Percentiles rank a stretch among this genome's conserved stretches.
Conservation (phyloP, 2,329 filamentous ascomycete species). For the Colletotrichum tofieldiae region DNA sequence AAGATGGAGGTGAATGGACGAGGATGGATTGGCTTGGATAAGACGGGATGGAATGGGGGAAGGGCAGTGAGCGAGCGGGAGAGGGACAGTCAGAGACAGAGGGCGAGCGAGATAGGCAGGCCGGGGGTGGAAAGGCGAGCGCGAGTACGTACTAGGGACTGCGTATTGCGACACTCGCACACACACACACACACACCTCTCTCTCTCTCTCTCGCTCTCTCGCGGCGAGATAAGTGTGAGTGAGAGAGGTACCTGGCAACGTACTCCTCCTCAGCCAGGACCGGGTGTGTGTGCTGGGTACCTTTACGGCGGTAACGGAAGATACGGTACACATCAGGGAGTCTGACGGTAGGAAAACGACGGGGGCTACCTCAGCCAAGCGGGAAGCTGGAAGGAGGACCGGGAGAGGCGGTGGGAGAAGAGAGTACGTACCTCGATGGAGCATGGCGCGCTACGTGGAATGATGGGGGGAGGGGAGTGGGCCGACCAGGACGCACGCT, state of each 20-base stretch:
- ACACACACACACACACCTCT: no score
- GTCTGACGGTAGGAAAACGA: slow-evolving; percentile 7
- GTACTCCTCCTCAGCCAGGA: not conserved
- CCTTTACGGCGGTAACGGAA: not conserved
- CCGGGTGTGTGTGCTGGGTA: slow-evolving; percentile 7
- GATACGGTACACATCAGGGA: not conserved
- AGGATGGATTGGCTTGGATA: slow-evolving; percentile 41
- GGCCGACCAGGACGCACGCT: slow-evolving; percentile 35
- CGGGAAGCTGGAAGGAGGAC: slow-evolving; percentile 21
- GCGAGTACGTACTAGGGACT: slow-evolving; percentile 42
- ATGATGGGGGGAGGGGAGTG: slow-evolving; percentile 32
- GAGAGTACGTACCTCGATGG: slow-evolving; percentile 3
- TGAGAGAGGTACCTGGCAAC: slow-evolving; percentile 6
- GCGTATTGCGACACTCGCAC: slow-evolving; percentile 17
- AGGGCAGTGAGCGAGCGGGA: slow-evolving; percentile 42
- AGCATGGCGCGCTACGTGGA: slow-evolving; percentile 38
- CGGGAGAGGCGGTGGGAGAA: slow-evolving; percentile 40
- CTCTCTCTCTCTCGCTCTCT: not conserved
- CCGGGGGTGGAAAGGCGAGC: slow-evolving; percentile 52
- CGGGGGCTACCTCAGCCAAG: not conserved
- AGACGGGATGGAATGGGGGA: slow-evolving; percentile 48
- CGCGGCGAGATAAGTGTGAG: not conserved
- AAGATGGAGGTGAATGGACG: slow-evolving; percentile 46
- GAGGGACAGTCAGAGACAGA: slow-evolving; percentile 45
- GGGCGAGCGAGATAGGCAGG: slow-evolving; percentile 29